phyloP scores from a whole-genome alignment of 2,329 filamentous ascomycete species.

The Aspergillus hortae region DNA sequence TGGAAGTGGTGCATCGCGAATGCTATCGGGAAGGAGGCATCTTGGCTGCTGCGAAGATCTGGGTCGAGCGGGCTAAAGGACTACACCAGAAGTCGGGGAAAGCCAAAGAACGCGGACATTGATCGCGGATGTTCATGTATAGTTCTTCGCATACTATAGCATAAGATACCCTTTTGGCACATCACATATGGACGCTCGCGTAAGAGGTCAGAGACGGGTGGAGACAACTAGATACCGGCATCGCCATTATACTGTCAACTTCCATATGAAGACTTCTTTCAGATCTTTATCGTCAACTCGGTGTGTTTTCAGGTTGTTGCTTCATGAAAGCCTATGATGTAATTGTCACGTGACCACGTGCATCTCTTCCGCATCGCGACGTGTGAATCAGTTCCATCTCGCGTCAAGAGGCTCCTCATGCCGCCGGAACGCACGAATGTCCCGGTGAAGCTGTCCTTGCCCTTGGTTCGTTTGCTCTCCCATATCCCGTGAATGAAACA shows the following conservation, averaged over 20 bases:
- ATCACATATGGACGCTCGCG: too few species aligned
- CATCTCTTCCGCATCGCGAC: slow-evolving; percentile 13
- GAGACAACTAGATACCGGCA: too few species aligned
- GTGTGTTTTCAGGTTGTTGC: too few species aligned
- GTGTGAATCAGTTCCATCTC: slow-evolving; percentile 3
- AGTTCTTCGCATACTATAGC: background rate
- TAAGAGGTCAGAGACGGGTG: too few species aligned
- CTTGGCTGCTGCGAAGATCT: slow-evolving; percentile 43
- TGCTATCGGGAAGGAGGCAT: slow-evolving; percentile 44
- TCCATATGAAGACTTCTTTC: too few species aligned
- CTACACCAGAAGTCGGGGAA: slow-evolving; percentile 46
- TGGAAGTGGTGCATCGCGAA: slow-evolving; percentile 58
- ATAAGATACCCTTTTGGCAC: background rate
- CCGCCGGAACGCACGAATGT: slow-evolving; percentile 39
- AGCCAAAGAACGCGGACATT: slow-evolving; percentile 24
- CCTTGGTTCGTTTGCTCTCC: slow-evolving; percentile 45
- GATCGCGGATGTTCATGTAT: background rate
- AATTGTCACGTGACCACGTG: slow-evolving; percentile 21
- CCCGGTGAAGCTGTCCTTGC: slow-evolving; percentile 62
- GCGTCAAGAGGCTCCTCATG: slow-evolving; percentile 36
- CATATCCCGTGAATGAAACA: background rate
- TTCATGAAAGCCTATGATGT: slow-evolving; percentile 4
- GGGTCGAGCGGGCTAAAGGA: slow-evolving; percentile 50
- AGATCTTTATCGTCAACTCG: too few species aligned
- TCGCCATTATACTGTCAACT: too few species aligned